Evolutionary conservation across 2,329 filamentous ascomycete species (phyloP).

Genomic region (Pestalotiopsis sp.): DNA sequence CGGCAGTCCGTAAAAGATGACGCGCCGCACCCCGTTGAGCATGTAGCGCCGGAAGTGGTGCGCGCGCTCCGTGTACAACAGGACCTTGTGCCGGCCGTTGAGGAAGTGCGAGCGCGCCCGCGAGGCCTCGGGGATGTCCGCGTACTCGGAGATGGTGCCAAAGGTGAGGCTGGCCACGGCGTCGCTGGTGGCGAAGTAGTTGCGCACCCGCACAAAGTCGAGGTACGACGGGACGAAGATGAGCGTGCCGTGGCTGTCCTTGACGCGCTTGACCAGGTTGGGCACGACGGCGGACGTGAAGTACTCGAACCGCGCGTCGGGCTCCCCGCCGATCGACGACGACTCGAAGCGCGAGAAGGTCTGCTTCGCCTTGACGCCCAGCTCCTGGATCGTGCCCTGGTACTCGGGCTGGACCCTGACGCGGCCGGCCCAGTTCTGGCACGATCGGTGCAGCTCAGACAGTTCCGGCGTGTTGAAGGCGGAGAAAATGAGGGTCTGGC

Average conservation of each 20-base stretch:
- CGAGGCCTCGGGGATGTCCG: slow-evolving; percentile 74
- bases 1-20: slow-evolving; percentile 89
- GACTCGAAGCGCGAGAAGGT: slow-evolving; percentile 88
- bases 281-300: slow-evolving; percentile 84
- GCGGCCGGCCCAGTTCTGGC: slow-evolving; percentile 81
- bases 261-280: slow-evolving; percentile 68
- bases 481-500: slow-evolving; percentile 82
- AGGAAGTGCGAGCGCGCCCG: slow-evolving; percentile 87
- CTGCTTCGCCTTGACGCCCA: slow-evolving; percentile 75
- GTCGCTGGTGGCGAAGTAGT: slow-evolving; percentile 79
- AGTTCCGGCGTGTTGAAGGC: slow-evolving; percentile 89
- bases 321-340: slow-evolving; percentile 70
- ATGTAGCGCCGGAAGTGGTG: slow-evolving; percentile 94
- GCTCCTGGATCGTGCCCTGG: slow-evolving; percentile 71
- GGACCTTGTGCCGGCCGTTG: slow-evolving; percentile 76
- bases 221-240: slow-evolving; percentile 93
- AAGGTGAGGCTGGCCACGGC: slow-evolving; percentile 64
- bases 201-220: slow-evolving; percentile 91
- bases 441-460: slow-evolving; percentile 73
- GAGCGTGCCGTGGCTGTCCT: slow-evolving; percentile 69
- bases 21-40: slow-evolving; percentile 76
- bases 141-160: slow-evolving; percentile 88
- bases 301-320: slow-evolving; percentile 87
- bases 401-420: slow-evolving; percentile 73
- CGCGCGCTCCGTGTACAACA: slow-evolving; percentile 93